Percentiles rank a stretch among this genome's conserved stretches.
These are phyloP conservation scores for Flagelloscypha sp. DNA, from an alignment of 768 basidiomycete genomes.

Conservation along the genomic window DNA sequence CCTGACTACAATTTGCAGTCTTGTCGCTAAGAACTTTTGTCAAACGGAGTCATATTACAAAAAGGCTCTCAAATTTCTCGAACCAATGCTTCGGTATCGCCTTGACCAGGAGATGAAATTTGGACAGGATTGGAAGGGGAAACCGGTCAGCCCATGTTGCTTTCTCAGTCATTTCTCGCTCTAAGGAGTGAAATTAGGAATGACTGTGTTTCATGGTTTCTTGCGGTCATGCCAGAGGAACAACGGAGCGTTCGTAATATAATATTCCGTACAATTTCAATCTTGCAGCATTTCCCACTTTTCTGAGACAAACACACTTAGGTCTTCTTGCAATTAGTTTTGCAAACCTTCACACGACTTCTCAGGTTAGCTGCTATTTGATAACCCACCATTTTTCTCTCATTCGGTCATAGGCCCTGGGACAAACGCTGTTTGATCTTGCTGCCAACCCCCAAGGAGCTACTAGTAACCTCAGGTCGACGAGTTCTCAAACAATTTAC, in stretches of 20 bases:
- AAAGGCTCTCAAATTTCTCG: no score
- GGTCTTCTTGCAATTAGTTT: conserved; percentile 22
- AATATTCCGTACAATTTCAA: conserved; percentile 6
- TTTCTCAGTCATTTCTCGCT: conserved; percentile 6
- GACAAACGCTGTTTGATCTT: conserved; percentile 18
- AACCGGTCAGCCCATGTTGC: conserved; percentile 4
- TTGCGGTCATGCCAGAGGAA: conserved; percentile 13
- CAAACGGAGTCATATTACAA: no score
- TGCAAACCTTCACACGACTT: conserved; percentile 11
- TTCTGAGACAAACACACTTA: no score
- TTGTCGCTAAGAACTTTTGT: no score
- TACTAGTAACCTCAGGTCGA: no score
- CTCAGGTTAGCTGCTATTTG: conserved; percentile 2
- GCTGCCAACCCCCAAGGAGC: conserved; percentile 19
- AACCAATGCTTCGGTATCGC: conserved; percentile 7
- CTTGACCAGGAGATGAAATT: conserved; percentile 11
- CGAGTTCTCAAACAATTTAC: conserved; percentile 29
- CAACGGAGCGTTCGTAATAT: conserved; percentile 4
- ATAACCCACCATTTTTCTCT: not conserved
- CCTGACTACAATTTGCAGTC: no score
- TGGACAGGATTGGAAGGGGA: conserved; percentile 8
- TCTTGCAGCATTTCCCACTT: no score
- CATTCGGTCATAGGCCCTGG: conserved; percentile 3
- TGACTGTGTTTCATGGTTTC: conserved; percentile 28
- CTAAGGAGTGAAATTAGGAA: conserved; percentile 16